A percentile compares a stretch with the other conserved stretches of the same genome.
Conservation (phyloP, 1,284 basidiomycete species). For the Puccinia polysora region DNA sequence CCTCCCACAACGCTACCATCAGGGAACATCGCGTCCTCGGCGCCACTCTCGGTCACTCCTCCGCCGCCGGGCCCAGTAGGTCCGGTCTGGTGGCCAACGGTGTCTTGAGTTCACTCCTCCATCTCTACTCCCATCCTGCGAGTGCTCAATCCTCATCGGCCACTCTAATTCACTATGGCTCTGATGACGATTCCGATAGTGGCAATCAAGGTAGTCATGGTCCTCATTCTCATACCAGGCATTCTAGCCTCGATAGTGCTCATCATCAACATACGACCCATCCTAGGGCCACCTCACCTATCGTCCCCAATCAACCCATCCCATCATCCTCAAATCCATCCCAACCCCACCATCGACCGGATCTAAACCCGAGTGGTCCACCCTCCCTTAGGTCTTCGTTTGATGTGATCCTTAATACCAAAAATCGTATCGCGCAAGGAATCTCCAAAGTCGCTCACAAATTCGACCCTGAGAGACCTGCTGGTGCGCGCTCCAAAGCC, state of each 20-base stretch:
- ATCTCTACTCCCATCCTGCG: slow-evolving; percentile 33
- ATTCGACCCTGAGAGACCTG: slow-evolving; percentile 21
- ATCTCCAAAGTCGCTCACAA: slow-evolving; percentile 1
- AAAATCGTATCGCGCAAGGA: neutral
- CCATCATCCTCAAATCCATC: neutral
- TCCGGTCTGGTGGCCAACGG: slow-evolving; percentile 30
- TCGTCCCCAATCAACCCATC: neutral
- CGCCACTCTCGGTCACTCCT: neutral
- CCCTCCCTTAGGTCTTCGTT: slow-evolving; percentile 1
- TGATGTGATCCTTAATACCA: neutral
- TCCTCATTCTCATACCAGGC: neutral
- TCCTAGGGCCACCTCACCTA: neutral
- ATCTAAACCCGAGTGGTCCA: too few species aligned
- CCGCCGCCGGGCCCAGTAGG: neutral
- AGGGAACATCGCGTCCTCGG: slow-evolving; percentile 1
- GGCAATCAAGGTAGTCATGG: neutral
- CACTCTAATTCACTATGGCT: slow-evolving; percentile 30
- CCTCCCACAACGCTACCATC: slow-evolving; percentile 12
- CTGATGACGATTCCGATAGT: slow-evolving; percentile 35
- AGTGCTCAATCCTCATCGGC: slow-evolving; percentile 41
- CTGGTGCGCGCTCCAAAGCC: slow-evolving; percentile 15
- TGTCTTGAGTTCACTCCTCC: slow-evolving; percentile 32
- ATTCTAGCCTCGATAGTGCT: neutral
- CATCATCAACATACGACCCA: neutral
- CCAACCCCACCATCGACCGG: neutral